Percentiles rank a stretch among this genome's conserved stretches.
Evolutionary conservation across 2,329 filamentous ascomycete species (phyloP).

Genomic region (Claviceps purpurea): DNA sequence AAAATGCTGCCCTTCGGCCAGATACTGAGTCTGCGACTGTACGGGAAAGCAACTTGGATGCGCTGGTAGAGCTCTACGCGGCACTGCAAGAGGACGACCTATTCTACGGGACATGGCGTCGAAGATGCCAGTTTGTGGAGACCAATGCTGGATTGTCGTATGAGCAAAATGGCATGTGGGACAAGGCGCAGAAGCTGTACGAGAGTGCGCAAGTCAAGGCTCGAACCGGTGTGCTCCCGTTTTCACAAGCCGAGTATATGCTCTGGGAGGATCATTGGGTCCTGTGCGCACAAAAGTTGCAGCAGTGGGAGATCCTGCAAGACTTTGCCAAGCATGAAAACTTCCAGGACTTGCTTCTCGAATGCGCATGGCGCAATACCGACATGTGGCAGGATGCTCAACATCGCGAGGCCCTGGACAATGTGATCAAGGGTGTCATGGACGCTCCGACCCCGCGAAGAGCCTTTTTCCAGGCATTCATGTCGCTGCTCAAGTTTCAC

Average conservation of each 20-base stretch:
- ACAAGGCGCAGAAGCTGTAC: constrained; percentile 94
- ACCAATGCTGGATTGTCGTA: constrained; percentile 95
- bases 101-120: constrained; percentile 94
- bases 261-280: constrained; percentile 99
- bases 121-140: constrained; percentile 90
- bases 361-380: constrained; percentile 89
- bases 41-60: constrained; percentile 89
- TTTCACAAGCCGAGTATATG: constrained; percentile 95
- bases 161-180: constrained; percentile 98
- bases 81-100: constrained; percentile 88
- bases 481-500: constrained; percentile 88
- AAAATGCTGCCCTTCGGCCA: constrained; percentile 75
- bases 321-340: constrained; percentile 99
- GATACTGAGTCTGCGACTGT: constrained; percentile 72
- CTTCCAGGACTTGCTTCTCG: constrained; percentile 86
- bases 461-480: constrained; percentile 97
- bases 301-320: constrained; percentile 96
- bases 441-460: constrained; percentile 89
- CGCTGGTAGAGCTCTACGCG: constrained; percentile 85
- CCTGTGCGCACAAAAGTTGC: constrained; percentile 90
- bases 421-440: constrained; percentile 91
- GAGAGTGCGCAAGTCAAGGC: constrained; percentile 96
- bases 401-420: constrained; percentile 79
- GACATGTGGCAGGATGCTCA: constrained; percentile 87
- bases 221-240: constrained; percentile 86